A percentile compares a stretch with the other conserved stretches of the same genome.
These are phyloP conservation scores for Boehmeria nivea DNA, from an alignment of 306 rosid genomes.

Conservation along the genomic window DNA sequence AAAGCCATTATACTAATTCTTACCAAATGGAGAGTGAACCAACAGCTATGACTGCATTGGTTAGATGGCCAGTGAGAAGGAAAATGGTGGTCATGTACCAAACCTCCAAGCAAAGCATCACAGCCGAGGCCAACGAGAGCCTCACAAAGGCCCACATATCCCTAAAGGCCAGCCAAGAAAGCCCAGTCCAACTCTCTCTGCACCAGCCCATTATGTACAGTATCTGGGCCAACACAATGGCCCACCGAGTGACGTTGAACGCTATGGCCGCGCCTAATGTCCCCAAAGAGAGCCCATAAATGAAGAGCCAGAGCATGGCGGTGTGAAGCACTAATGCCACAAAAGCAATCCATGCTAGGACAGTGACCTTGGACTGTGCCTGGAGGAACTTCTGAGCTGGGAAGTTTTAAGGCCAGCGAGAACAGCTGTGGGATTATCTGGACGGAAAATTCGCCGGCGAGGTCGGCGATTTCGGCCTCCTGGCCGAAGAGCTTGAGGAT, in stretches of 20 bases:
- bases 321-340: conserved; percentile 39
- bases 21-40: conserved; percentile 57
- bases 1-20: too few species aligned
- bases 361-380: conserved; percentile 61
- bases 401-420: conserved; percentile 57
- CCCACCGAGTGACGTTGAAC: conserved; percentile 58
- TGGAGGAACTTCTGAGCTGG: conserved; percentile 84
- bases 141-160: conserved; percentile 75
- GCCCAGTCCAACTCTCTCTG: conserved; percentile 71
- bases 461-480: conserved; percentile 52
- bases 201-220: conserved; percentile 67
- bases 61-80: conserved; percentile 34
- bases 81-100: conserved; percentile 35
- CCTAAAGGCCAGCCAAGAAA: conserved; percentile 57
- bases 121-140: conserved; percentile 78
- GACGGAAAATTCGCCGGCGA: conserved; percentile 48
- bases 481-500: conserved; percentile 67
- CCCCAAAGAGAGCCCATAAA: conserved; percentile 48
- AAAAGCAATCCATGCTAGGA: conserved; percentile 61
- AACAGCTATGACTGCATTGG: conserved; percentile 39
- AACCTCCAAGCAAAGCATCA: conserved; percentile 81
- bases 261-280: conserved; percentile 67
- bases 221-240: conserved; percentile 42
- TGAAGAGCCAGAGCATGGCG: conserved; percentile 53
- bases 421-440: conserved; percentile 59